These are phyloP conservation scores for Teratosphaeria viscida DNA, from an alignment of 2,329 filamentous ascomycete species.

Conservation along the genomic window DNA sequence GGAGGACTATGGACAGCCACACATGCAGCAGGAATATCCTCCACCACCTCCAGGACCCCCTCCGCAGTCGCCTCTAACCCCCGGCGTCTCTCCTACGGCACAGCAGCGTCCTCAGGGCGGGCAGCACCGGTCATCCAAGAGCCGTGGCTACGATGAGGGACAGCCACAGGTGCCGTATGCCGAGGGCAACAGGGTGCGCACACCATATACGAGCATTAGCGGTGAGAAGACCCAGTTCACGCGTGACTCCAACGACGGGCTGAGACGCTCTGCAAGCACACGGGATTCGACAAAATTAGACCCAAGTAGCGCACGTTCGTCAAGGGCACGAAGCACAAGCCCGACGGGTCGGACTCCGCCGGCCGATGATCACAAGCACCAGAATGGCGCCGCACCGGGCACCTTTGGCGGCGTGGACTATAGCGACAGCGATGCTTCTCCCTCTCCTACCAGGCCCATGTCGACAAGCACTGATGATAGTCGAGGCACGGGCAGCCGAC, in stretches of 20 bases:
- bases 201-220: conserved; percentile 43
- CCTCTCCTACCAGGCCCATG: conserved; percentile 4
- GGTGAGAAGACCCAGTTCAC: conserved; percentile 48
- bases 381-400: conserved; percentile 1
- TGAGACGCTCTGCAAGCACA: conserved; percentile 44
- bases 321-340: conserved; percentile 17
- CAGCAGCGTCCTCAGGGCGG: conserved; percentile 28
- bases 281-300: conserved; percentile 30
- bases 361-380: conserved; percentile 3
- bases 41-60: conserved; percentile 28
- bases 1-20: conserved; percentile 15
- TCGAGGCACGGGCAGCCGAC: conserved; percentile 5
- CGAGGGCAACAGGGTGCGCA: conserved; percentile 40
- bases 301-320: conserved; percentile 6
- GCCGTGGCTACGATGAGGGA: conserved; percentile 8
- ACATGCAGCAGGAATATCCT: conserved; percentile 12
- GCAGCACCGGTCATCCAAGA: conserved; percentile 28
- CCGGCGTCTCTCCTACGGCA: conserved; percentile 10
- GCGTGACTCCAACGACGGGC: conserved; percentile 32
- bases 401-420: conserved; percentile 12
- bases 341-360: conserved; percentile 9
- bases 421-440: conserved; percentile 15
- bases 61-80: conserved; percentile 19
- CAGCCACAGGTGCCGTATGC: conserved; percentile 28
- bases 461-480: conserved; percentile 1